These are phyloP conservation scores for Apostasia ramifera DNA, from an alignment of 106 monocot genomes.

Conservation along the genomic window DNA sequence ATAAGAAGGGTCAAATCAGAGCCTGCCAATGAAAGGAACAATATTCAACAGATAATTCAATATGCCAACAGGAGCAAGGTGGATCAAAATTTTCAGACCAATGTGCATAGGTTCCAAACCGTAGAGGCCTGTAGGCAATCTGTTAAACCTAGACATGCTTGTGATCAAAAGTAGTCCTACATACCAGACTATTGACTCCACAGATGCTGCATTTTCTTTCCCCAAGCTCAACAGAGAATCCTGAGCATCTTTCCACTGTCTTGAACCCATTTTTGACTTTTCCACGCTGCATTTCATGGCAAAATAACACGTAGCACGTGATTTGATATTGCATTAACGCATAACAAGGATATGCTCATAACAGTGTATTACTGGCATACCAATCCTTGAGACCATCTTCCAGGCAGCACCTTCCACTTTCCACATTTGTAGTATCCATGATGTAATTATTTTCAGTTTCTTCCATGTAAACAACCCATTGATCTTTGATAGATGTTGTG, in stretches of 20 bases:
- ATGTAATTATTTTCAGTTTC: constrained; percentile 59
- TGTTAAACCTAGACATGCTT: background rate
- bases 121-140: too few species aligned
- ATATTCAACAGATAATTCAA: too few species aligned
- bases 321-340: background rate
- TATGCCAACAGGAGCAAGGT: too few species aligned
- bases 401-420: constrained; percentile 48
- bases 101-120: too few species aligned
- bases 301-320: background rate
- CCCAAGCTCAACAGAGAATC: constrained; percentile 67
- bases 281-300: constrained; percentile 35
- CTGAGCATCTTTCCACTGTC: constrained; percentile 81
- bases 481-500: constrained; percentile 57
- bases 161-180: background rate
- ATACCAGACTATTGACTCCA: constrained; percentile 74
- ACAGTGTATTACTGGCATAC: constrained; percentile 19
- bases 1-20: too few species aligned
- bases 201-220: constrained; percentile 49
- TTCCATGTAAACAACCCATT: constrained; percentile 67
- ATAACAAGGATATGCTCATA: background rate
- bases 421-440: constrained; percentile 55
- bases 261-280: constrained; percentile 58
- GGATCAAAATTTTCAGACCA: too few species aligned
- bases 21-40: too few species aligned
- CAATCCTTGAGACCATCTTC: constrained; percentile 65